Percentiles rank a stretch among this genome's conserved stretches.
phyloP scores from a whole-genome alignment of 805 yeast species.

The Ogataea paraovalis region DNA sequence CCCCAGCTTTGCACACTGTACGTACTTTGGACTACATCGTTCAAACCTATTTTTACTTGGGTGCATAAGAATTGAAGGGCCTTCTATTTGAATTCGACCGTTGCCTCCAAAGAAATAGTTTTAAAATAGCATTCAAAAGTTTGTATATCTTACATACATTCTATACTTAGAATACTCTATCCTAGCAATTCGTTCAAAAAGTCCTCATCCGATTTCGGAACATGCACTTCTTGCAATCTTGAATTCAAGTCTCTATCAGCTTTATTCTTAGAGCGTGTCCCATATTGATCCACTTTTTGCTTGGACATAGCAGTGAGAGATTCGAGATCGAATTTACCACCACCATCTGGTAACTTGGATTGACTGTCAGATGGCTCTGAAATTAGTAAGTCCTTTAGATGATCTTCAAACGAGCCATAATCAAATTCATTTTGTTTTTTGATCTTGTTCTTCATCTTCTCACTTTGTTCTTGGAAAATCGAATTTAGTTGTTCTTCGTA shows the following conservation, averaged over 20 bases:
- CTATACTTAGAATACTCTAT: no score
- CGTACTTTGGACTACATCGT: no score
- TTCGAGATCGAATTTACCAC: not conserved
- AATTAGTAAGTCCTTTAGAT: slow-evolving; percentile 19
- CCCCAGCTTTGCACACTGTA: no score
- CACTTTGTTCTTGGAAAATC: slow-evolving; percentile 6
- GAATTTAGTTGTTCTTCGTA: slow-evolving; percentile 13
- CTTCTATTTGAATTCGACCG: no score
- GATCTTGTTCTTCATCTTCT: not conserved
- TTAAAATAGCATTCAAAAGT: no score
- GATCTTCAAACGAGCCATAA: slow-evolving; percentile 14
- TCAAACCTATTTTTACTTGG: no score
- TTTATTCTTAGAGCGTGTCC: not conserved
- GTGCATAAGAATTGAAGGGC: no score
- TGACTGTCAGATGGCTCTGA: not conserved
- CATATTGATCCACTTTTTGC: not conserved
- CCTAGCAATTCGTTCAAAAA: slow-evolving; percentile 18
- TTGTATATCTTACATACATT: no score
- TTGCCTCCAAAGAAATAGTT: no score
- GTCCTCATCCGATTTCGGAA: slow-evolving; percentile 12
- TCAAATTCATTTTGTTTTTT: not conserved
- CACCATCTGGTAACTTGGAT: not conserved
- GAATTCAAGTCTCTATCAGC: not conserved
- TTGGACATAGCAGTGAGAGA: not conserved
- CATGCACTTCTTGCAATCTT: not conserved